Conservation (phyloP, 108 stramenopile genomes). For the Skeletonema grethae region DNA sequence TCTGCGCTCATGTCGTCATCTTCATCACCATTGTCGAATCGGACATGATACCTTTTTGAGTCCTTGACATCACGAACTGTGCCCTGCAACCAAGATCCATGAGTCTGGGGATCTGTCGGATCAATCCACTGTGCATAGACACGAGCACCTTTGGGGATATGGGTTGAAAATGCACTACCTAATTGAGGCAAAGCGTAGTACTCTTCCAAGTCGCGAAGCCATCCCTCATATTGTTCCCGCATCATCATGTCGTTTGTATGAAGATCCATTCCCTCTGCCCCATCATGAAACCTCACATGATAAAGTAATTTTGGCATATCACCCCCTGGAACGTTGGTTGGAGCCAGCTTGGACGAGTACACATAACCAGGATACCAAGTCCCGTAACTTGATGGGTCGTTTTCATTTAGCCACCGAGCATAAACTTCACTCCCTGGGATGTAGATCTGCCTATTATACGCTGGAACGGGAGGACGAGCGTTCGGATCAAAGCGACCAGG, state of each 20-base stretch:
- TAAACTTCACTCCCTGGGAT: constrained; percentile 50
- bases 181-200: constrained; percentile 34
- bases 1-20: constrained; percentile 28
- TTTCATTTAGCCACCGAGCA: constrained; percentile 46
- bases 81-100: constrained; percentile 41
- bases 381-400: constrained; percentile 44
- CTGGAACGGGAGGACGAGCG: constrained; percentile 13
- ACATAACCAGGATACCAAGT: constrained; percentile 51
- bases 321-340: constrained; percentile 10
- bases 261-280: constrained; percentile 22
- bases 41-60: constrained; percentile 36
- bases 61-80: constrained; percentile 1
- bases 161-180: not conserved
- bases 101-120: constrained; percentile 40
- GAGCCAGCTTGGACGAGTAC: constrained; percentile 28
- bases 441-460: constrained; percentile 35
- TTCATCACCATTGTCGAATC: constrained; percentile 47
- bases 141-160: constrained; percentile 26
- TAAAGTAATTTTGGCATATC: constrained; percentile 34
- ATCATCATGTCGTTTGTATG: constrained; percentile 47
- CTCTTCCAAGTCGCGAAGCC: constrained; percentile 39
- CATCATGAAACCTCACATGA: constrained; percentile 48
- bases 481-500: constrained; percentile 22
- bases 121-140: constrained; percentile 47
- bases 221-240: constrained; percentile 38